These are phyloP conservation scores for Gracilaria gracilis DNA, from an alignment of 23 red algal genomes.

Conservation along the genomic window DNA sequence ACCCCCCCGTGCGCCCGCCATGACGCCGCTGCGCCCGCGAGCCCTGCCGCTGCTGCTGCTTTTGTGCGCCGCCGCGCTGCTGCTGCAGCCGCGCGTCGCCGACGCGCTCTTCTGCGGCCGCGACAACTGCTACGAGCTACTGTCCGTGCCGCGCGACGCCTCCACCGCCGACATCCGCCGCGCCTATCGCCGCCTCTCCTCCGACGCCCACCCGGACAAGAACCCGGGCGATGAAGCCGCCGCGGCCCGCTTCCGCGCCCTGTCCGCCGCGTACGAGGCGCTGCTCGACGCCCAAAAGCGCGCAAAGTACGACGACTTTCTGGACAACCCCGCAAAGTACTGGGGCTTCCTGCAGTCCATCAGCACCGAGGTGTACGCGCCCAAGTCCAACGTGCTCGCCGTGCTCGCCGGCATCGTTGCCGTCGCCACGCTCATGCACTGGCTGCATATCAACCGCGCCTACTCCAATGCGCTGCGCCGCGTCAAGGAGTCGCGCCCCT, in stretches of 20 bases:
- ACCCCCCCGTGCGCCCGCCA: background rate
- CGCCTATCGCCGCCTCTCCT: conserved; percentile 81
- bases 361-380: conserved; percentile 58
- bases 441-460: conserved; percentile 72
- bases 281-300: conserved; percentile 62
- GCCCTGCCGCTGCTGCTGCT: background rate
- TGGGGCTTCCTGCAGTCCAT: conserved; percentile 50
- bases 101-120: conserved; percentile 74
- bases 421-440: conserved; percentile 67
- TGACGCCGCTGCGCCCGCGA: background rate
- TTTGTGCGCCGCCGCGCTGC: background rate
- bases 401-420: conserved; percentile 58
- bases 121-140: conserved; percentile 87
- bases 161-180: conserved; percentile 72
- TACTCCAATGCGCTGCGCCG: conserved; percentile 32
- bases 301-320: conserved; percentile 78
- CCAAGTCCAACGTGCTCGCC: conserved; percentile 65
- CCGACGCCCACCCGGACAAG: conserved; percentile 85
- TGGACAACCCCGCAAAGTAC: conserved; percentile 85
- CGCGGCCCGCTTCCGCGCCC: conserved; percentile 65
- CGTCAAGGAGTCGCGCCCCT: conserved; percentile 52
- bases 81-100: background rate
- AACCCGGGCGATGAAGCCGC: conserved; percentile 74
- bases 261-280: conserved; percentile 91
- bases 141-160: conserved; percentile 73